Conservation (phyloP, 108 stramenopile species). For the Seminavis robusta region DNA sequence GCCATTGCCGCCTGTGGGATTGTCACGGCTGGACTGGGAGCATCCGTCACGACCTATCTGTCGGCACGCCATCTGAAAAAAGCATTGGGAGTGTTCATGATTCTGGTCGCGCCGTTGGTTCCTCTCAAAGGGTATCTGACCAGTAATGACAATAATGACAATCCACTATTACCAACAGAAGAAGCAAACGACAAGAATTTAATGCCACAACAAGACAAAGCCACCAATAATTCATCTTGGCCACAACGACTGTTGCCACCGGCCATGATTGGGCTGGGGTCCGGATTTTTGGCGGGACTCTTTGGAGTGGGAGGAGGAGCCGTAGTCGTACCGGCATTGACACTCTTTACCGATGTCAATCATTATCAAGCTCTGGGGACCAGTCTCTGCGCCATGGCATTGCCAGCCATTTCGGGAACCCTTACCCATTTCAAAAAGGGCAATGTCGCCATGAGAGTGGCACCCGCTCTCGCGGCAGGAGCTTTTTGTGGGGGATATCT, state of each 20-base stretch:
- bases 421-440: slow-evolving; percentile 66
- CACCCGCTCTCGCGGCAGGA: slow-evolving; percentile 71
- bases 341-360: slow-evolving; percentile 65
- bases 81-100: slow-evolving; percentile 82
- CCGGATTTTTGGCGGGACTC: slow-evolving; percentile 78
- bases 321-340: slow-evolving; percentile 84
- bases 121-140: slow-evolving; percentile 61
- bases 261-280: slow-evolving; percentile 40
- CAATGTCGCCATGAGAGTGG: slow-evolving; percentile 72
- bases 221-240: background rate
- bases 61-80: slow-evolving; percentile 43
- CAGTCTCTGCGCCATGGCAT: slow-evolving; percentile 76
- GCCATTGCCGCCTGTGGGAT: slow-evolving; percentile 75
- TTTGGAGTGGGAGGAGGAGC: slow-evolving; percentile 94
- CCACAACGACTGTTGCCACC: slow-evolving; percentile 37
- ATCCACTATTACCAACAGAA: slow-evolving; percentile 2
- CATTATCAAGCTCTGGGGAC: slow-evolving; percentile 90
- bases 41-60: slow-evolving; percentile 42
- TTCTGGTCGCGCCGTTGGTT: slow-evolving; percentile 80
- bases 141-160: background rate
- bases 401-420: slow-evolving; percentile 78
- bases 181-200: slow-evolving; percentile 4
- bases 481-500: slow-evolving; percentile 78
- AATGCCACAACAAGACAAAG: background rate
- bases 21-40: slow-evolving; percentile 75